Conservation (phyloP, 1,284 basidiomycete species). For the Ganoderma multipileum region DNA sequence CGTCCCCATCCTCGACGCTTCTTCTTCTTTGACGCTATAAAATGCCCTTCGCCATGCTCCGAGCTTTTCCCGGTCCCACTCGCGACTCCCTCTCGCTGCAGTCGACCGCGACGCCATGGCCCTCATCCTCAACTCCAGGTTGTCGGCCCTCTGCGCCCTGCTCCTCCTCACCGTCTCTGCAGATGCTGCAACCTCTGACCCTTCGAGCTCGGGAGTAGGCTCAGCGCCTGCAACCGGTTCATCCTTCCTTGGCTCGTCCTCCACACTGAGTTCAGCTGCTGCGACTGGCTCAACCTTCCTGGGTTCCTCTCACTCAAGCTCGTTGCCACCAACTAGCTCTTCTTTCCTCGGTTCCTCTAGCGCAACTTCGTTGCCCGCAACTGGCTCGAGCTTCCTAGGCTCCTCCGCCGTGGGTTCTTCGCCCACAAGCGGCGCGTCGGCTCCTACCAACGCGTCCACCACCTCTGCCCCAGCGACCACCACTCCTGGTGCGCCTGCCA, state of each 20-base stretch:
- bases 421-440: not conserved
- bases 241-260: not conserved
- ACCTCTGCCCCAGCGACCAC: slow-evolving; percentile 5
- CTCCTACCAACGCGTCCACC: not conserved
- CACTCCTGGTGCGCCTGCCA: slow-evolving; percentile 12
- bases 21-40: slow-evolving; percentile 10
- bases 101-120: slow-evolving; percentile 21
- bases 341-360: not conserved
- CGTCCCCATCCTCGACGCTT: not conserved
- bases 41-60: slow-evolving; percentile 7
- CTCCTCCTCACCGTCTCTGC: slow-evolving; percentile 25
- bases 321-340: not conserved
- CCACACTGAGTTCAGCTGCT: not conserved
- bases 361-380: slow-evolving; percentile 14
- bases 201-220: not conserved
- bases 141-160: slow-evolving; percentile 29
- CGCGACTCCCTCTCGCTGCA: slow-evolving; percentile 1
- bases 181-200: slow-evolving; percentile 14
- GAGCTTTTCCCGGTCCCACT: slow-evolving; percentile 23
- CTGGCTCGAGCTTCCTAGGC: slow-evolving; percentile 13
- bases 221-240: slow-evolving; percentile 4
- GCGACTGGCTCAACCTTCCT: not conserved
- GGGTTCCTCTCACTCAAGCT: not conserved
- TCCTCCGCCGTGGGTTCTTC: not conserved
- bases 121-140: slow-evolving; percentile 26